Evolutionary conservation across 768 basidiomycete species (phyloP).

Genomic region (Pleurotus eryngii): DNA sequence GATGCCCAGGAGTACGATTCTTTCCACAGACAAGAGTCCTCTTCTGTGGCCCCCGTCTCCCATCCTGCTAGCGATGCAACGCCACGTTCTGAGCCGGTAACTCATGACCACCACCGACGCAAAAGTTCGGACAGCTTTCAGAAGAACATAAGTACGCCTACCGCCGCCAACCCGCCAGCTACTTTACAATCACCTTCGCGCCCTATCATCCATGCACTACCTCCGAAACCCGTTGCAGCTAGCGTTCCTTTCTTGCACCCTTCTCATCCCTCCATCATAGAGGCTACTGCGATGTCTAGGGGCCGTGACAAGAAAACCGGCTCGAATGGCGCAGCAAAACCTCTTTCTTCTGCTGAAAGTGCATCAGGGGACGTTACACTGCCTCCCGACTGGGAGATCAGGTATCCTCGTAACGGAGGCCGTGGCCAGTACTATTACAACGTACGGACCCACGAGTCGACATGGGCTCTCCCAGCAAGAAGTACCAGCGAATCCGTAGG

Average conservation of each 20-base stretch:
- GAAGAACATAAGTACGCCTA: slow-evolving; percentile 14
- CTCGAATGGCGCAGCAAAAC: slow-evolving; percentile 16
- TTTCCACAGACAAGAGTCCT: slow-evolving; percentile 19
- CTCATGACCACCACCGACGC: neutral
- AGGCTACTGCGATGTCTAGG: slow-evolving; percentile 60
- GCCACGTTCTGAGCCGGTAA: neutral
- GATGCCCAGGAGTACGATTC: slow-evolving; percentile 47
- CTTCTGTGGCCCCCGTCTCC: neutral
- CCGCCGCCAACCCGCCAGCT: slow-evolving; percentile 8
- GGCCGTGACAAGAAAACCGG: slow-evolving; percentile 39
- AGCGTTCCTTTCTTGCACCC: slow-evolving; percentile 50
- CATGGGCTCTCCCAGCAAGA: slow-evolving; percentile 53
- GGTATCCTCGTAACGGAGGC: slow-evolving; percentile 45
- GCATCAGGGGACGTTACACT: slow-evolving; percentile 31
- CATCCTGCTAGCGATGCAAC: neutral
- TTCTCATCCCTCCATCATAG: slow-evolving; percentile 56
- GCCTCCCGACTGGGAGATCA: slow-evolving; percentile 61
- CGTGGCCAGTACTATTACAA: slow-evolving; percentile 58
- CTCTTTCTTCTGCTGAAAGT: slow-evolving; percentile 14
- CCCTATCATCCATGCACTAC: slow-evolving; percentile 58
- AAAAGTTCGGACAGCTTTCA: slow-evolving; percentile 1
- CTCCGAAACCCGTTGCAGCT: slow-evolving; percentile 59
- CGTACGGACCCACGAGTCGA: slow-evolving; percentile 48
- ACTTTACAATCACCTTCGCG: slow-evolving; percentile 17
- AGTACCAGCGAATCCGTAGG: slow-evolving; percentile 19